Conservation (phyloP, 78 protist species). For the slime mould (Dictyostelium discoideum) region dicty_2.7 NC_007091.3:3409001-3409500, state of each 20-base stretch:
- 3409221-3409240: not conserved
- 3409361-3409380: not conserved
- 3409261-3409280: conserved; percentile 32
- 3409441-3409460: conserved; percentile 19
- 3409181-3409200: not conserved
- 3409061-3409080: no score
- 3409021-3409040: no score
- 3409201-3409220: not conserved
- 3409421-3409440: conserved; percentile 32
- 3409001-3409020: no score
- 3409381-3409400: not conserved
- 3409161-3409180: not conserved
- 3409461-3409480: not conserved
- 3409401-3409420: conserved; percentile 23
- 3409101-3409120: no score
- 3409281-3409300: not conserved
- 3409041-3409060: no score
- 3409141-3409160: not conserved
- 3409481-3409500: not conserved
- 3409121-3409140: not conserved
- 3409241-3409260: not conserved
- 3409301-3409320: not conserved
- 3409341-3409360: not conserved
- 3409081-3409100: no score
- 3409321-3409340: not conserved